Conservation (phyloP, 768 basidiomycete species). For the Boletus rufocinnamomeus region DNA sequence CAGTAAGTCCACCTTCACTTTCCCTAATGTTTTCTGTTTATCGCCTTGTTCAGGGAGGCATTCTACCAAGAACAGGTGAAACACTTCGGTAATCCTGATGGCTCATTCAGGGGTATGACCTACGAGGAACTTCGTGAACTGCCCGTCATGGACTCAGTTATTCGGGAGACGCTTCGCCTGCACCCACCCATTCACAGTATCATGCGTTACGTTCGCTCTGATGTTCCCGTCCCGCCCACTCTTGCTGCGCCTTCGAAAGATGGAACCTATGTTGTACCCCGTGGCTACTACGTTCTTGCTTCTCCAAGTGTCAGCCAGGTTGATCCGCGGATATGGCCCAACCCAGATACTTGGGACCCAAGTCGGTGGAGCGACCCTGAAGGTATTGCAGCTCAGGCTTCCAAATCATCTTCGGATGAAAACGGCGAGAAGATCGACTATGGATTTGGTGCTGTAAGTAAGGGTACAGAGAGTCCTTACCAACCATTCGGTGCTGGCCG, state of each 20-base stretch:
- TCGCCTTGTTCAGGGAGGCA: slow-evolving; percentile 53
- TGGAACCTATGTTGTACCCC: slow-evolving; percentile 79
- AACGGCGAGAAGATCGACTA: slow-evolving; percentile 91
- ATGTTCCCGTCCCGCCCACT: slow-evolving; percentile 78
- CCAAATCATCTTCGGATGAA: slow-evolving; percentile 72
- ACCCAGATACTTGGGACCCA: slow-evolving; percentile 74
- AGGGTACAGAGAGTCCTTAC: slow-evolving; percentile 94
- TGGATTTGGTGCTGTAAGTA: slow-evolving; percentile 93
- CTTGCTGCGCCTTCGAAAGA: slow-evolving; percentile 79
- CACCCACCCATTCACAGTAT: slow-evolving; percentile 97
- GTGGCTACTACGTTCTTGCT: slow-evolving; percentile 87
- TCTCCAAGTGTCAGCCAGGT: slow-evolving; percentile 86
- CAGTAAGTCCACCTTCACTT: slow-evolving; percentile 52
- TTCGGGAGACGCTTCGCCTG: slow-evolving; percentile 90
- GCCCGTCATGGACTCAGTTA: slow-evolving; percentile 82
- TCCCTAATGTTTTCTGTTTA: not conserved
- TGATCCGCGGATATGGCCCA: slow-evolving; percentile 82
- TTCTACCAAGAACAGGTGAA: slow-evolving; percentile 90
- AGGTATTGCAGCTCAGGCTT: slow-evolving; percentile 79
- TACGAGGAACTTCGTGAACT: slow-evolving; percentile 86
- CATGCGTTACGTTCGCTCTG: slow-evolving; percentile 88
- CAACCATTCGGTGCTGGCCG: slow-evolving; percentile 97
- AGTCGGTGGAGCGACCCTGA: slow-evolving; percentile 83
- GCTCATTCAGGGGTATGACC: slow-evolving; percentile 74
- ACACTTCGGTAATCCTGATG: slow-evolving; percentile 76